Conservation (phyloP, 768 basidiomycete genomes). For the Termitomyces sp. region DNA sequence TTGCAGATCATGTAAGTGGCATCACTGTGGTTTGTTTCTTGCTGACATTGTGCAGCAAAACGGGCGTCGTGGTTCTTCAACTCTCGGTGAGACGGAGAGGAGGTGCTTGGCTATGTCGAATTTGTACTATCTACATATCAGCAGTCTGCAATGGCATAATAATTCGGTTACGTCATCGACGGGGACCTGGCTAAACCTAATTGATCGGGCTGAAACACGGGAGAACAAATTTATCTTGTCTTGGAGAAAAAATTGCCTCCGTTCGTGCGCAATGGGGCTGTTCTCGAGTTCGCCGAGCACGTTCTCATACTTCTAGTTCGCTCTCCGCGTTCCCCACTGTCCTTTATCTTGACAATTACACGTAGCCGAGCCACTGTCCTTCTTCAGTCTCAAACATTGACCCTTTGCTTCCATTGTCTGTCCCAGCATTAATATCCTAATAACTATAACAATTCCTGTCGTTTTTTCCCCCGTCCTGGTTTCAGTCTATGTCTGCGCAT, state of each 20-base stretch:
- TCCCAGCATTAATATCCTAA: constrained; percentile 13
- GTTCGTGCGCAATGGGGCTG: constrained; percentile 10
- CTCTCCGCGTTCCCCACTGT: neutral
- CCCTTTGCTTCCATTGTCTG: constrained; percentile 20
- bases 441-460: neutral
- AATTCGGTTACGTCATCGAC: constrained; percentile 20
- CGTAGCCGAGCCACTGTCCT: constrained; percentile 20
- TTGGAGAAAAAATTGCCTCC: constrained; percentile 24
- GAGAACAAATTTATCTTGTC: constrained; percentile 18
- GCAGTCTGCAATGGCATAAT: constrained; percentile 12
- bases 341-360: neutral
- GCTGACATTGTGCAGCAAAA: constrained; percentile 51
- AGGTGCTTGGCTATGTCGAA: neutral
- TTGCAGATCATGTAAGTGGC: constrained; percentile 35
- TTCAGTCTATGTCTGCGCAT: constrained; percentile 30
- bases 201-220: constrained; percentile 38
- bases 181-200: constrained; percentile 33
- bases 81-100: constrained; percentile 47
- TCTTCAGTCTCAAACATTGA: constrained; percentile 20
- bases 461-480: constrained; percentile 1
- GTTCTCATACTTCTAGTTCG: constrained; percentile 1
- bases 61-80: constrained; percentile 94
- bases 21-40: constrained; percentile 14
- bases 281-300: constrained; percentile 1
- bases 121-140: constrained; percentile 16